Evolutionary conservation across 2,329 filamentous ascomycete species (phyloP).

Genomic region (Penicillium sp.): DNA sequence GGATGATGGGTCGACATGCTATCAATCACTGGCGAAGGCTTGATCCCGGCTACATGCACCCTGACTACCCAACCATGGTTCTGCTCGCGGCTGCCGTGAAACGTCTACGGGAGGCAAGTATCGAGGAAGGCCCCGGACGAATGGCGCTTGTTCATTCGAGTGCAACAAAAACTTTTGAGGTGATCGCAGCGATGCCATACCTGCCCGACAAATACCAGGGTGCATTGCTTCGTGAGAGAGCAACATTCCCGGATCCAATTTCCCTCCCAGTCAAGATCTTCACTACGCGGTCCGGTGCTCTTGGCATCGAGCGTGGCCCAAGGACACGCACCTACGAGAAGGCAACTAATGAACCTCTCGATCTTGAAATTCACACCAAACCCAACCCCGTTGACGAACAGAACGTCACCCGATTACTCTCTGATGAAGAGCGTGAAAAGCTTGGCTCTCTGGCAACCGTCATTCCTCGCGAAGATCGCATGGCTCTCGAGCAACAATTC

Average conservation of each 20-base stretch:
- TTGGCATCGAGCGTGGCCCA: constrained; percentile 3
- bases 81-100: constrained; percentile 44
- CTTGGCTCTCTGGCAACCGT: not conserved
- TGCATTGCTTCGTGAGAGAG: constrained; percentile 38
- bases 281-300: constrained; percentile 10
- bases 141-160: constrained; percentile 28
- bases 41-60: constrained; percentile 43
- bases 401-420: not conserved
- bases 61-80: constrained; percentile 47
- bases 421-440: not conserved
- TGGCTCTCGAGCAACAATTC: constrained; percentile 5
- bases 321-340: constrained; percentile 2
- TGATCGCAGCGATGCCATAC: constrained; percentile 41
- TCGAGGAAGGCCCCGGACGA: constrained; percentile 33
- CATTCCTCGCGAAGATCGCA: constrained; percentile 10
- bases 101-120: constrained; percentile 38
- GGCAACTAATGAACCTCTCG: not conserved
- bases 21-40: constrained; percentile 38
- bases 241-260: constrained; percentile 13
- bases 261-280: not conserved
- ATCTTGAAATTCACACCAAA: not conserved
- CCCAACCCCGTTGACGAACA: not conserved
- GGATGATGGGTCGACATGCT: constrained; percentile 34
- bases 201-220: constrained; percentile 44
- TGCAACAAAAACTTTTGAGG: constrained; percentile 40